Conservation (phyloP, 345 rosid genomes). For the Aquilaria sinensis region DNA sequence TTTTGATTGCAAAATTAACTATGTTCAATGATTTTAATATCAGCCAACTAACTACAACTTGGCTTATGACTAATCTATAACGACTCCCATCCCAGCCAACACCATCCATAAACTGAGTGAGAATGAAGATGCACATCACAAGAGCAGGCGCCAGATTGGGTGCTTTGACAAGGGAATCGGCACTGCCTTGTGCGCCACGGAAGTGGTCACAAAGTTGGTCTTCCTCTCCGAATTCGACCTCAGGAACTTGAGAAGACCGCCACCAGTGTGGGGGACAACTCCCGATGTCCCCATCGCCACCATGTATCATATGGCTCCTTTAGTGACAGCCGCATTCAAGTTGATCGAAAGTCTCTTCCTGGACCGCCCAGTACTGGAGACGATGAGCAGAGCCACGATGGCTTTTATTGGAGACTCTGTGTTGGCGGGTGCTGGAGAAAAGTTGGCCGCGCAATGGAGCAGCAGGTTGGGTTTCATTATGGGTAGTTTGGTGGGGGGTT, state of each 20-base stretch:
- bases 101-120: background rate
- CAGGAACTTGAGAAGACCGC: too few relatives aligned
- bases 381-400: background rate
- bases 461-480: background rate
- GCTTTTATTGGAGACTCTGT: background rate
- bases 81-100: background rate
- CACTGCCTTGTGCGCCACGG: background rate
- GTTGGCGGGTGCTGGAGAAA: background rate
- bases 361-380: background rate
- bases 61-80: background rate
- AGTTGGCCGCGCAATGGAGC: background rate
- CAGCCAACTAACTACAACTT: background rate
- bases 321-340: background rate
- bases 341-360: background rate
- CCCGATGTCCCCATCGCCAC: background rate
- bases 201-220: background rate
- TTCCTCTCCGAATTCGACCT: background rate
- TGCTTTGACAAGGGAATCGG: background rate
- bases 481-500: background rate
- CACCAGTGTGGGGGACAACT: background rate
- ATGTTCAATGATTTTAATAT: background rate
- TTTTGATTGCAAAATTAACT: too few relatives aligned
- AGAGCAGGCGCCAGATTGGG: background rate
- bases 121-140: background rate
- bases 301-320: background rate